Evolutionary conservation across 2,329 filamentous ascomycete species (phyloP).

Genomic region (Myriosclerotinia duriaeana): DNA sequence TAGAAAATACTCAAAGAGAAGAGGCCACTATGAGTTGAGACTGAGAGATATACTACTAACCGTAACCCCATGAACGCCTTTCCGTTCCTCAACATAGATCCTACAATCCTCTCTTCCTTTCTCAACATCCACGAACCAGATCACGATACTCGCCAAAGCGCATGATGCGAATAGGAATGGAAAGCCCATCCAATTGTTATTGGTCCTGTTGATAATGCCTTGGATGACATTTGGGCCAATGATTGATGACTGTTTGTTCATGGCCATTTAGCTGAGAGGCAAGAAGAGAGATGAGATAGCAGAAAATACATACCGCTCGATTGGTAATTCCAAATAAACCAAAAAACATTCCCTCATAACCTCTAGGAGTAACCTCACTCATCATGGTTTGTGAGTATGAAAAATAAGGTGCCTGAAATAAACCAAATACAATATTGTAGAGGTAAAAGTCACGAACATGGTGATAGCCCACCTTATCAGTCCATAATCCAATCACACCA

Average conservation of each 20-base stretch:
- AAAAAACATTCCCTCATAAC: constrained; percentile 48
- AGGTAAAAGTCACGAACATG: constrained; percentile 45
- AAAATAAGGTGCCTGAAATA: constrained; percentile 47
- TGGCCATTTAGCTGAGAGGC: not conserved
- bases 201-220: constrained; percentile 45
- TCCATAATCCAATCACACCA: constrained; percentile 47
- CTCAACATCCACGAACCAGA: constrained; percentile 45
- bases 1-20: not conserved
- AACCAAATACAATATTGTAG: constrained; percentile 46
- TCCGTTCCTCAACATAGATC: constrained; percentile 42
- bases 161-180: constrained; percentile 46
- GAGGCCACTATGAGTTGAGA: not conserved
- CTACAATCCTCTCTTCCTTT: constrained; percentile 45
- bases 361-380: constrained; percentile 45
- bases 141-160: constrained; percentile 42
- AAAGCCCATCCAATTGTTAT: constrained; percentile 48
- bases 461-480: constrained; percentile 44
- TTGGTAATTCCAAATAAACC: constrained; percentile 47
- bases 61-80: constrained; percentile 29
- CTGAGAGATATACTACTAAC: not conserved
- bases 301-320: constrained; percentile 41
- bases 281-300: not conserved
- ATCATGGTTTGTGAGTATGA: constrained; percentile 48
- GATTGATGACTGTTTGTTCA: constrained; percentile 43
- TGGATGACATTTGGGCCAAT: constrained; percentile 47